A percentile compares a stretch with the other conserved stretches of the same genome.
phyloP scores from a whole-genome alignment of 768 basidiomycete species.

The Tulasnella sp. region DNA sequence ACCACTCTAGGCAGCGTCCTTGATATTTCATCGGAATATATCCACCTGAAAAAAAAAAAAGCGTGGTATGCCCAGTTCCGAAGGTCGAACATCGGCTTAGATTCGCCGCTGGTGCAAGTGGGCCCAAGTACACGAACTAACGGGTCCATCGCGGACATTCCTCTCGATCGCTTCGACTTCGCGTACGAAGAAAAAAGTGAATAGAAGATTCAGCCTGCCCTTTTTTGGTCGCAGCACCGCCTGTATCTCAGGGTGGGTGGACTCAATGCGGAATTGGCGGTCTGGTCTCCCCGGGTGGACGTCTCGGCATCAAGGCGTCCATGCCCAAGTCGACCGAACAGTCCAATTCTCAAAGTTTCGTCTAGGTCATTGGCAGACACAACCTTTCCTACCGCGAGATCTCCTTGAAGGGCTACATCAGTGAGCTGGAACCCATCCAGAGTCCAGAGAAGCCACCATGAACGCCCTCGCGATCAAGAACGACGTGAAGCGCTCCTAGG shows the following conservation, averaged over 20 bases:
- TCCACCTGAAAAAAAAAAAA: too few relatives aligned
- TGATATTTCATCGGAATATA: too few relatives aligned
- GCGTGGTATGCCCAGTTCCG: background rate
- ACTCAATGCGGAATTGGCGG: background rate
- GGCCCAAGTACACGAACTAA: background rate
- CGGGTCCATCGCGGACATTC: background rate
- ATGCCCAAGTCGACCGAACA: background rate
- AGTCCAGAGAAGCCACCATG: background rate
- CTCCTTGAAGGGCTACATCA: background rate
- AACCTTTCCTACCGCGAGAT: background rate
- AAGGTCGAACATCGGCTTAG: background rate
- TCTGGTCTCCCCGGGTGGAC: background rate
- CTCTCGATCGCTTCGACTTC: background rate
- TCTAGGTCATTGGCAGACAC: background rate
- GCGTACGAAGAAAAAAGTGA: background rate
- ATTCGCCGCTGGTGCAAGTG: background rate
- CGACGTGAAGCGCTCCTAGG: background rate
- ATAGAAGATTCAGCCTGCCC: background rate
- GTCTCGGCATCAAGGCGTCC: background rate
- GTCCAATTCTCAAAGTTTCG: background rate
- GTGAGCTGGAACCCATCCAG: background rate
- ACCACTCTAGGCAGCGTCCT: too few relatives aligned
- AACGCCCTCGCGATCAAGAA: background rate
- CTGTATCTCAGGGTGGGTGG: background rate
- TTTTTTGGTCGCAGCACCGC: background rate